phyloP scores from a whole-genome alignment of 306 rosid genomes.

The Acacia acuminata region DNA sequence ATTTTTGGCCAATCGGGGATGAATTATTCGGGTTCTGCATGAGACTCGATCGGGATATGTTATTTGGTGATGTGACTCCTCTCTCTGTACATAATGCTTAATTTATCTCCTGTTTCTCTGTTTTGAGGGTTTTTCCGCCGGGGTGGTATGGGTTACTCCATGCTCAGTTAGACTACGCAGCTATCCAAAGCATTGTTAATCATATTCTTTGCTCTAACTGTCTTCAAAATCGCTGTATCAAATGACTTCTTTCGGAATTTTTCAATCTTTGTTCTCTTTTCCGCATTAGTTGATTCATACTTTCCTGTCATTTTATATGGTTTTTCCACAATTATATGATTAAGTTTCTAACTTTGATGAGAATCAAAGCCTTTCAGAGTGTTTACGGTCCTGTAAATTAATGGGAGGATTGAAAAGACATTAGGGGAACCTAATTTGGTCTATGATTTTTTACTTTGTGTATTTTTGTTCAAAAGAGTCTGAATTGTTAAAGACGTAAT shows the following conservation, averaged over 20 bases:
- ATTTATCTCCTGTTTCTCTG: background rate
- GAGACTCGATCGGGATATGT: background rate
- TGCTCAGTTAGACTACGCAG: slow-evolving; percentile 5
- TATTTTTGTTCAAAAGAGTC: background rate
- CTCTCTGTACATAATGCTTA: background rate
- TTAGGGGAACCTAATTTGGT: slow-evolving; percentile 18
- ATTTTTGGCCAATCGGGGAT: background rate
- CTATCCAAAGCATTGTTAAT: slow-evolving; percentile 12
- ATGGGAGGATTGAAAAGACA: background rate
- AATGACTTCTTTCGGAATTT: background rate
- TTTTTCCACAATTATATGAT: background rate
- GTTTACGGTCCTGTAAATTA: background rate
- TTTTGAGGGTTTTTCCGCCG: background rate
- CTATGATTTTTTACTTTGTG: background rate
- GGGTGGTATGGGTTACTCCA: background rate
- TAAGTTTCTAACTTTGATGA: background rate
- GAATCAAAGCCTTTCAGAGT: background rate
- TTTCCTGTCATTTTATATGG: background rate
- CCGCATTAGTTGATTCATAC: background rate
- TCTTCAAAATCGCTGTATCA: background rate
- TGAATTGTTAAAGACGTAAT: background rate
- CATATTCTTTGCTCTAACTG: background rate
- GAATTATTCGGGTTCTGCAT: background rate
- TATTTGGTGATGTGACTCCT: background rate
- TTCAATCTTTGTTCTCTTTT: background rate